Evolutionary conservation across 2,329 filamentous ascomycete species (phyloP).

Genomic region (Parastagonospora avenae): DNA sequence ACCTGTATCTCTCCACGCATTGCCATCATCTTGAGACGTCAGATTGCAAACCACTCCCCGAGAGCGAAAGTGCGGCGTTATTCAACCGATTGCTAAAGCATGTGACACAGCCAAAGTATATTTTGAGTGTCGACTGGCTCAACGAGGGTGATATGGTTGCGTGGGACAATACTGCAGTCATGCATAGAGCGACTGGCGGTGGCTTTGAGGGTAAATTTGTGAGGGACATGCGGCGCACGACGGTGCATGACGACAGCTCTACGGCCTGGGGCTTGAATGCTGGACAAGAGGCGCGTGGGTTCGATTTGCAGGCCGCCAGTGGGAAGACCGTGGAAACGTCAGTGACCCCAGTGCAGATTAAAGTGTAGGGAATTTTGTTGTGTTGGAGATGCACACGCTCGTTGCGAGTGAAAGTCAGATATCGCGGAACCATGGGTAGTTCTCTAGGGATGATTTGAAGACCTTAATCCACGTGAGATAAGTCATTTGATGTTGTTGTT

Average conservation of each 20-base stretch:
- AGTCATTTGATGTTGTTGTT: too few species aligned
- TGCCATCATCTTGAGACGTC: constrained; percentile 57
- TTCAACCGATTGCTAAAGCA: constrained; percentile 54
- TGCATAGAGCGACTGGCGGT: constrained; percentile 60
- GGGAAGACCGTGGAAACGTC: too few species aligned
- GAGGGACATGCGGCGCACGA: constrained; percentile 62
- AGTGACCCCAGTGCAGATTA: too few species aligned
- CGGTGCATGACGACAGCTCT: constrained; percentile 57
- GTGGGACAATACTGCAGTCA: constrained; percentile 64
- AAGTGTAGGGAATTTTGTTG: too few species aligned
- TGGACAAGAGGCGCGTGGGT: constrained; percentile 17
- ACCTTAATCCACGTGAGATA: too few species aligned
- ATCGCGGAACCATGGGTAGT: too few species aligned
- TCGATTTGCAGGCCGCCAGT: constrained; percentile 10
- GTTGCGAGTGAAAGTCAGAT: too few species aligned
- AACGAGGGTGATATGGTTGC: constrained; percentile 58
- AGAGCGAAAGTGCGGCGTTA: constrained; percentile 43
- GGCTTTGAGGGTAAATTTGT: constrained; percentile 55
- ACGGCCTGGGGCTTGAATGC: constrained; percentile 53
- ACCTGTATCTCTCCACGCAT: constrained; percentile 60
- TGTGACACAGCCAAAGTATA: constrained; percentile 55
- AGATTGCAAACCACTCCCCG: constrained; percentile 1
- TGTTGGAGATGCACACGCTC: too few species aligned
- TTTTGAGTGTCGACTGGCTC: constrained; percentile 56
- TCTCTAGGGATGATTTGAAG: too few species aligned